A percentile compares a stretch with the other conserved stretches of the same genome.
phyloP scores from a whole-genome alignment of 1,284 basidiomycete species.

The Lignosus rhinocerotis region DNA sequence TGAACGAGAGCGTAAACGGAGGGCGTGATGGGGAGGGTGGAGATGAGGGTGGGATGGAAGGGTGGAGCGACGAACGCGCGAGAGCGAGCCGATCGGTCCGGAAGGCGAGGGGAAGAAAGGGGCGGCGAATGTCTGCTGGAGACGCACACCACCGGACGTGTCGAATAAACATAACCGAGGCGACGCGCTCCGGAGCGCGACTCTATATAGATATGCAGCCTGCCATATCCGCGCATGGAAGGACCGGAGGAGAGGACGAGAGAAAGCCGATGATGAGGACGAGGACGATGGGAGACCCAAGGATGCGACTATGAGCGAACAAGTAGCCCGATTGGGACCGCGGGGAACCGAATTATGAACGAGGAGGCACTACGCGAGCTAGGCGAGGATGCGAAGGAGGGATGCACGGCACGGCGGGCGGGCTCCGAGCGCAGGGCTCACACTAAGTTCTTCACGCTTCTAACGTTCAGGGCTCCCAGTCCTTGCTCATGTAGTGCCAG shows the following conservation, averaged over 20 bases:
- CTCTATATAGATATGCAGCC: constrained; percentile 7
- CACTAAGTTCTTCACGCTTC: constrained; percentile 2
- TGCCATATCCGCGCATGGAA: constrained; percentile 16
- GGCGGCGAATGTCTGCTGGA: constrained; percentile 9
- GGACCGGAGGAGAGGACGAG: constrained; percentile 8
- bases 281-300: background rate
- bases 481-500: constrained; percentile 32
- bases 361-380: too few species aligned
- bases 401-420: background rate
- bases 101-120: too few species aligned
- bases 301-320: constrained; percentile 1
- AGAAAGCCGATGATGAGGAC: background rate
- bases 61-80: too few species aligned
- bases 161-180: background rate
- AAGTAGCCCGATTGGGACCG: constrained; percentile 21
- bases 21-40: too few species aligned
- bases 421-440: background rate
- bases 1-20: background rate
- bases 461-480: constrained; percentile 11
- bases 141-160: constrained; percentile 4
- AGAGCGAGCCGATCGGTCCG: too few species aligned
- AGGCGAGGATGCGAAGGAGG: background rate
- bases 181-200: constrained; percentile 16
- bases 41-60: too few species aligned
- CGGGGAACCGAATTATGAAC: background rate